phyloP scores from a whole-genome alignment of 164 flowering plant genomes.

The Amborella trichopoda region DNA sequence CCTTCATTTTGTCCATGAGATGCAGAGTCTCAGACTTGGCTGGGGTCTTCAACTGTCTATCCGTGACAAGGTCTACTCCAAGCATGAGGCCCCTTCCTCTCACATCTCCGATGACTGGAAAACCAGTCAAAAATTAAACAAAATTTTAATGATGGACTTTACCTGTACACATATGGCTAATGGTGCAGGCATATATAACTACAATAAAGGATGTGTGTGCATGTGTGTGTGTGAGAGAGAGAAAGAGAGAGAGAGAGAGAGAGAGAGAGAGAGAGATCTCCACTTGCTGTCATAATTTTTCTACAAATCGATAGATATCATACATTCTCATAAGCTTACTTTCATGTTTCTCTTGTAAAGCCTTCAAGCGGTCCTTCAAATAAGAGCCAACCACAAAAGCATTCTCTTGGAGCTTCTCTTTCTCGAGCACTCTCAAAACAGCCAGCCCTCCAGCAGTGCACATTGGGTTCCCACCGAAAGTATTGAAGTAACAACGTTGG shows the following conservation, averaged over 20 bases:
- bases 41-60: conserved; percentile 70
- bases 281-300: too few relatives aligned
- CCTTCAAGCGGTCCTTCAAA: conserved; percentile 54
- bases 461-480: conserved; percentile 95
- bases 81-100: conserved; percentile 87
- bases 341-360: conserved; percentile 65
- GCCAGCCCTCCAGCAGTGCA: conserved; percentile 92
- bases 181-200: too few relatives aligned
- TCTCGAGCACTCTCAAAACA: conserved; percentile 75
- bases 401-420: conserved; percentile 80
- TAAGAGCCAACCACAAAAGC: conserved; percentile 64
- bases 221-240: too few relatives aligned
- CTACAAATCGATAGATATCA: too few relatives aligned
- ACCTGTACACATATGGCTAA: too few relatives aligned
- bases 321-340: conserved; percentile 31
- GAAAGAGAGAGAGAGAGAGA: too few relatives aligned
- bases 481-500: conserved; percentile 67
- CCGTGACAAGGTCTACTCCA: conserved; percentile 90
- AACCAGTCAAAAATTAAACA: neutral
- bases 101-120: conserved; percentile 89
- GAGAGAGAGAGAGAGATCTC: too few relatives aligned
- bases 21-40: conserved; percentile 69
- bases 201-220: too few relatives aligned
- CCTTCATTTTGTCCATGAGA: conserved; percentile 90
- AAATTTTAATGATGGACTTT: too few relatives aligned